Evolutionary conservation across 345 rosid genomes (phyloP), one percentile per base, ranked within the genome.

Genomic region (Garcia nutans): DNA sequence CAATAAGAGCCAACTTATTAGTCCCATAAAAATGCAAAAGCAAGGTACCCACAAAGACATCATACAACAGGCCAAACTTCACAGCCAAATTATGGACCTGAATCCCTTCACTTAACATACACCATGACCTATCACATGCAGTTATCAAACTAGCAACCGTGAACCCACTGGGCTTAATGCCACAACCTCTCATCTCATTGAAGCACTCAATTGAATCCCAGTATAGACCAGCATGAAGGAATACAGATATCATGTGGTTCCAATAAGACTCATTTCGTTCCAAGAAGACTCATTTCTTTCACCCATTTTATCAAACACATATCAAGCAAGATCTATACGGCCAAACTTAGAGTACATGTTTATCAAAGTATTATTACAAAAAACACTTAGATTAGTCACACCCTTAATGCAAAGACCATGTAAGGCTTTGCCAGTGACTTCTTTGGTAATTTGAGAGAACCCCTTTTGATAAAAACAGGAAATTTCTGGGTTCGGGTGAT

Each of bases 201-300:
- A 92, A 88, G 63, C 90, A 88, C 2, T 26, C 52, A 63, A 90
- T 57, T 3, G 88, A 86, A 47, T 90, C 85, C 24, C 76, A 16
- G 77, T 87, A 88, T 59, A 75, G 68, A 17, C 92, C 86, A 54
- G 78, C 83, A 17, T 87, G 88, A 65, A 91, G 93, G 77, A 87
- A 67, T 10, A 93, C 95, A 12, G 97, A 89, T 83, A 91, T 82
- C 89, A 90, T 78, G 42, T 89, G 91, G 82, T 93, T 94, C 97
- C 98, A 94, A 58, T 97, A 89, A 77, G 90, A 85, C 64, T 85
- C 89, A 54, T 88, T 91, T 83, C 86, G n/a, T n/a, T n/a, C 97
- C 98, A 94, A 58, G 98, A 89, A 77, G 90, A 85, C 64, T 85
- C 89, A 54, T 88, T 91, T 83, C 86, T 90, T 26, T 85, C 86